Evolutionary conservation across 179 eudicot genomes (phyloP), one percentile per base, ranked within the genome.

Genomic region (Gypsophila paniculata): DNA sequence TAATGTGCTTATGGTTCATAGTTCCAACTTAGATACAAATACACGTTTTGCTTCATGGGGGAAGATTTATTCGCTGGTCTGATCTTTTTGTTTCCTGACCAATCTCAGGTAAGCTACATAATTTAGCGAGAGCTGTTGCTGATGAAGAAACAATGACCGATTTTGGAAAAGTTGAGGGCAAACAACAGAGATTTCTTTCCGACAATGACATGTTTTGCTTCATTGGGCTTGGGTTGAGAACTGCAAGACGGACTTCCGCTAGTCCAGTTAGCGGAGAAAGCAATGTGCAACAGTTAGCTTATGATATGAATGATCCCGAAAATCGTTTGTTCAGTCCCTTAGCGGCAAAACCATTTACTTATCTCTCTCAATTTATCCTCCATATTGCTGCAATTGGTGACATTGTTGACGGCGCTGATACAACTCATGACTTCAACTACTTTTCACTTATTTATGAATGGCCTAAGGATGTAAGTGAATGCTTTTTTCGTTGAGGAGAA

Each of bases 381-480:
- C 94, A 95, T 78, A 86, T 95, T 86, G 97, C 99, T 82, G 96
- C 99, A 62, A 92, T 92, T 73, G 99, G 99, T 54, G 99, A 95
- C 85, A 92, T 95, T 79, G 97, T 95, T 77, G 99, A 95, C 72
- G 99, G 99, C 74, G 83, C 96, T 46, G 99, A 95, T 80, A 95
- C 99, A 52, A 95, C 97, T 69, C 99, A 95, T 82, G 97, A 95
- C 79, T 95, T 95, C 86, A 95, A 95, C 85, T 95, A 90, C 69
- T 95, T 95, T 78, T 92, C 99, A 36, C 87, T 95, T 18, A 75
- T 95, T 69, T 92, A 91, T 75, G 99, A 95, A 80, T 92, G 96
- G 97, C 99, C 99, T 58, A 95, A 92, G 80, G 99, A 95, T 79
- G 99, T 95, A 90, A 81, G 91, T 17, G 74, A 48, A 58, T 61